A percentile compares a stretch with the other conserved stretches of the same genome.
These are phyloP conservation scores for Physaria fendleri DNA, from an alignment of 345 rosid genomes.

Conservation along the genomic window DNA sequence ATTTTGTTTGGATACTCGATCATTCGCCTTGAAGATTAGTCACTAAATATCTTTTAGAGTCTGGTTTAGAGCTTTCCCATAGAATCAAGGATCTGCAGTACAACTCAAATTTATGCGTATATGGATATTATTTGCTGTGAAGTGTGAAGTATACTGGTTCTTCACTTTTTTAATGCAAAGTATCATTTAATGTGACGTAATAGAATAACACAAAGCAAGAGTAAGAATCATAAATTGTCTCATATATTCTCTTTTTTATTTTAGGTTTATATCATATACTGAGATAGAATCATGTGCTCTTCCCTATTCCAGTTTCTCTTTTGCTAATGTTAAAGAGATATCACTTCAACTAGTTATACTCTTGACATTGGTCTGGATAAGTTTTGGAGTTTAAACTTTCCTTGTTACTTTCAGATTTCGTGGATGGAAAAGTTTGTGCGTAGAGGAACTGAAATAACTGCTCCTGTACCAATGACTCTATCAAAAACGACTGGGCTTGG, in stretches of 20 bases:
- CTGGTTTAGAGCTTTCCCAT: background rate
- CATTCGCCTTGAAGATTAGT: background rate
- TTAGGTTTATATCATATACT: background rate
- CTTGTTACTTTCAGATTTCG: slow-evolving; percentile 54
- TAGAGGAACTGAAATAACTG: slow-evolving; percentile 93
- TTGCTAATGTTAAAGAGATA: background rate
- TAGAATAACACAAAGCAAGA: background rate
- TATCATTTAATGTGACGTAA: background rate
- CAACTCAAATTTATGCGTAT: background rate
- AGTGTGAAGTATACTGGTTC: slow-evolving; percentile 7
- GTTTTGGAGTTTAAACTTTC: background rate
- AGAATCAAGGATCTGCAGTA: background rate
- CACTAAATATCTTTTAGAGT: background rate
- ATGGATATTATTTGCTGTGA: background rate
- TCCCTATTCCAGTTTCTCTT: slow-evolving; percentile 1
- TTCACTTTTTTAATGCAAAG: background rate
- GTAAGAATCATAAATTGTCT: background rate
- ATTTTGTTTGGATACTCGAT: background rate
- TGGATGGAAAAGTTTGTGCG: slow-evolving; percentile 98
- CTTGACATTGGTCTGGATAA: background rate
- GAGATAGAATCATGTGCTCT: slow-evolving; percentile 24
- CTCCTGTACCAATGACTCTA: slow-evolving; percentile 97
- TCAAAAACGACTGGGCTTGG: slow-evolving; percentile 98
- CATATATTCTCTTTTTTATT: background rate
- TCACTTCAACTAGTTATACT: slow-evolving; percentile 1